Conservation (phyloP, 768 basidiomycete species). For the Auricularia sp. region DNA sequence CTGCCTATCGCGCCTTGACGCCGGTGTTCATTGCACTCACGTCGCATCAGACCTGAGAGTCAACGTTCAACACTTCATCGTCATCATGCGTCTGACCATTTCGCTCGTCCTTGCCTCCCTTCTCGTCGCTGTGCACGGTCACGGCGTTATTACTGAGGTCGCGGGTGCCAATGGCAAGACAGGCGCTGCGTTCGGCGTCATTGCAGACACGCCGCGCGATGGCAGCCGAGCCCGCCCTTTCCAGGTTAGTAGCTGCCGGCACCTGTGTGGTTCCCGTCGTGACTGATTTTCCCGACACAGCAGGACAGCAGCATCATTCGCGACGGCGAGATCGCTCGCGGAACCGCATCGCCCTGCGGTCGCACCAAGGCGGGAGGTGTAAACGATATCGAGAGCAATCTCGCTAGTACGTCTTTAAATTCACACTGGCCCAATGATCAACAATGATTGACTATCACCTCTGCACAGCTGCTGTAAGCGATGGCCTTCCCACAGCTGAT, state of each 20-base stretch:
- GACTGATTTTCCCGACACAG: background rate
- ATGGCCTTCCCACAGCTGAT: constrained; percentile 15
- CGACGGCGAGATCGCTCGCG: constrained; percentile 8
- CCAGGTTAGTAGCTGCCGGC: constrained; percentile 8
- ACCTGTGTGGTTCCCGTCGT: background rate
- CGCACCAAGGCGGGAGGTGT: constrained; percentile 16
- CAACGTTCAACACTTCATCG: background rate
- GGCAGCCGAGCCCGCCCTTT: constrained; percentile 20
- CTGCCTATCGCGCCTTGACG: background rate
- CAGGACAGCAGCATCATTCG: constrained; percentile 11
- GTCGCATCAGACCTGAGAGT: too few species aligned
- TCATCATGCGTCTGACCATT: background rate
- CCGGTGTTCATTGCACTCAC: too few species aligned
- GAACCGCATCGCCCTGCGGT: constrained; percentile 16
- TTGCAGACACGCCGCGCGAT: constrained; percentile 13
- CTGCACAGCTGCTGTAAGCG: constrained; percentile 9
- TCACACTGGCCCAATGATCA: background rate
- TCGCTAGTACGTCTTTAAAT: constrained; percentile 4
- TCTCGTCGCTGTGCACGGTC: constrained; percentile 9
- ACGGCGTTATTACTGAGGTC: constrained; percentile 17
- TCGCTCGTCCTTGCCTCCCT: background rate
- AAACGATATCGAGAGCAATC: constrained; percentile 14
- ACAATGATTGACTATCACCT: background rate
- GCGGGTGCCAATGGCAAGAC: constrained; percentile 19
- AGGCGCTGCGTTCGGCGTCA: constrained; percentile 17